These are phyloP conservation scores for Pichiaceae sp. DNA, from an alignment of 1,139 yeast species.

Conservation along the genomic window DNA sequence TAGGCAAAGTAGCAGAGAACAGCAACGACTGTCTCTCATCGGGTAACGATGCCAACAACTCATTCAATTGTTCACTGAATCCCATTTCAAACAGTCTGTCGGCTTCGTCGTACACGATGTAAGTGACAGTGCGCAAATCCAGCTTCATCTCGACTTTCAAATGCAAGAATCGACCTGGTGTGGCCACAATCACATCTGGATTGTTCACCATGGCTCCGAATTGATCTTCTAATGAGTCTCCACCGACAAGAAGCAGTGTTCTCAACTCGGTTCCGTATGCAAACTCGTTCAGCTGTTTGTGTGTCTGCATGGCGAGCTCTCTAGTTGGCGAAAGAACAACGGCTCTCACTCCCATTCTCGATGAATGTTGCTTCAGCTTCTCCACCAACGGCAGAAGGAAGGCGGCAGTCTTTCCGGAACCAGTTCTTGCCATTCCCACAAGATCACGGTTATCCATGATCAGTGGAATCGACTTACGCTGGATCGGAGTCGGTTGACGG, in stretches of 20 bases:
- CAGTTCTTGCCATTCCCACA: slow-evolving; percentile 99
- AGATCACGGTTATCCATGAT: slow-evolving; percentile 85
- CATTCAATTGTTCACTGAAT: slow-evolving; percentile 89
- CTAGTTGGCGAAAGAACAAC: slow-evolving; percentile 86
- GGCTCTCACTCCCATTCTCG: slow-evolving; percentile 86
- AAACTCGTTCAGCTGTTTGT: slow-evolving; percentile 83
- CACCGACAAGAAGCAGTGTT: slow-evolving; percentile 81
- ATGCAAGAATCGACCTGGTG: slow-evolving; percentile 96
- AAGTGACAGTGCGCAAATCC: slow-evolving; percentile 75
- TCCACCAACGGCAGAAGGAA: slow-evolving; percentile 91
- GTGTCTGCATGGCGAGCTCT: slow-evolving; percentile 89
- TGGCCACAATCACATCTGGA: slow-evolving; percentile 93
- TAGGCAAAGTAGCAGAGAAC: slow-evolving; percentile 93
- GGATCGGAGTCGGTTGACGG: slow-evolving; percentile 96
- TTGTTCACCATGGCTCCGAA: slow-evolving; percentile 86
- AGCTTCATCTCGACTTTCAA: slow-evolving; percentile 91
- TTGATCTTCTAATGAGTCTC: slow-evolving; percentile 95
- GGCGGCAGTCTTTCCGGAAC: slow-evolving; percentile 98
- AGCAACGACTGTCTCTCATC: slow-evolving; percentile 76
- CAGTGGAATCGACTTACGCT: slow-evolving; percentile 87
- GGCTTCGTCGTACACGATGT: slow-evolving; percentile 95
- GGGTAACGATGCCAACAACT: slow-evolving; percentile 77
- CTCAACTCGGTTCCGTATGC: slow-evolving; percentile 78
- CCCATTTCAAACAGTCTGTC: slow-evolving; percentile 97
- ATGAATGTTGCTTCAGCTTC: slow-evolving; percentile 70